Evolutionary conservation across 2,329 filamentous ascomycete species (phyloP).

Genomic region (Alternaria consortialis): DNA sequence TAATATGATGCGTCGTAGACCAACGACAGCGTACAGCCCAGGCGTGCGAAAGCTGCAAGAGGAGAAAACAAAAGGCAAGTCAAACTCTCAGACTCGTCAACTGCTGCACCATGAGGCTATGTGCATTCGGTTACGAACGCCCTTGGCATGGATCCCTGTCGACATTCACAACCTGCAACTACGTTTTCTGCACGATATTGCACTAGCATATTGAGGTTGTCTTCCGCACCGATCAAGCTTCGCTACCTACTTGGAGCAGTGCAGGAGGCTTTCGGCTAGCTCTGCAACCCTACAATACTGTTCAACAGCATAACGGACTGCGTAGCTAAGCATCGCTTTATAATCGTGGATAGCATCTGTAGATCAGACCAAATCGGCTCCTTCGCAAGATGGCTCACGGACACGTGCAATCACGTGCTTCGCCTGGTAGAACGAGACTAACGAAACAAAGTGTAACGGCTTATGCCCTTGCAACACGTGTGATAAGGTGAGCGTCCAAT

Average conservation of each 20-base stretch:
- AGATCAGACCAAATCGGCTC: not conserved
- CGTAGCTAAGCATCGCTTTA: not conserved
- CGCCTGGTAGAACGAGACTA: conserved; percentile 9
- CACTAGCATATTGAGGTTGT: not conserved
- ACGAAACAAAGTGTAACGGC: conserved; percentile 64
- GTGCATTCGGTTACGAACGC: not conserved
- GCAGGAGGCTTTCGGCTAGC: not conserved
- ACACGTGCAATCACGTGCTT: not conserved
- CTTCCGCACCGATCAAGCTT: not conserved
- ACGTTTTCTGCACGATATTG: not conserved
- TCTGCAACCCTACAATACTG: not conserved
- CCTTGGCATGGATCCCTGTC: conserved; percentile 5
- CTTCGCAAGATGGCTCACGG: not conserved
- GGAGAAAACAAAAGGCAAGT: conserved; percentile 72
- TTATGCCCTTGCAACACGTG: conserved; percentile 67
- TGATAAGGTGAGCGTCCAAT: conserved; percentile 56
- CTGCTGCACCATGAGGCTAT: conserved; percentile 1
- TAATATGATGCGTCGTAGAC: conserved; percentile 64
- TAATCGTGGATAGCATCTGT: not conserved
- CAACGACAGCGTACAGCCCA: conserved; percentile 70
- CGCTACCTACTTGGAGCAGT: not conserved
- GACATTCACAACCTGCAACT: not conserved
- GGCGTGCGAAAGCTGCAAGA: conserved; percentile 72
- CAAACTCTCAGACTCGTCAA: not conserved
- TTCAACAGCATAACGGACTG: not conserved